phyloP scores from a whole-genome alignment of 2,329 filamentous ascomycete genomes.

The Ascochyta pisi region DNA sequence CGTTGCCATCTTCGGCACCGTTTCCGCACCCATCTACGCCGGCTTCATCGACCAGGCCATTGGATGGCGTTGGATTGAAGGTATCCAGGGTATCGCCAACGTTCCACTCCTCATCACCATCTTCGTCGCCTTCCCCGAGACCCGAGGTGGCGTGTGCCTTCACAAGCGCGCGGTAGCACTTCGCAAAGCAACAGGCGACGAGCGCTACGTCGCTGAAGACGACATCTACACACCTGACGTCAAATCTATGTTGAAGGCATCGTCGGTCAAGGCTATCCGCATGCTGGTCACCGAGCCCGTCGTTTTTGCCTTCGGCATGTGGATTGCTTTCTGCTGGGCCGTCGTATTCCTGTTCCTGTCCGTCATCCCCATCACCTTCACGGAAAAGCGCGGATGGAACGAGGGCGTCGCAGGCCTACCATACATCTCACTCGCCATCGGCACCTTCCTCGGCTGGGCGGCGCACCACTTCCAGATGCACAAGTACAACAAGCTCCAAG shows the following conservation, averaged over 20 bases:
- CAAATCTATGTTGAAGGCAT: slow-evolving; percentile 56
- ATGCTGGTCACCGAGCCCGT: slow-evolving; percentile 60
- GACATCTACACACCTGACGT: slow-evolving; percentile 60
- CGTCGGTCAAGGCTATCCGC: slow-evolving; percentile 60
- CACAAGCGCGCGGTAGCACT: slow-evolving; percentile 58
- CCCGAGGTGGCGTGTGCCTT: slow-evolving; percentile 56
- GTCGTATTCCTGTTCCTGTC: slow-evolving; percentile 62
- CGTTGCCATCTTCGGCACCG: slow-evolving; percentile 53
- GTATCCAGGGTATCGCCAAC: slow-evolving; percentile 60
- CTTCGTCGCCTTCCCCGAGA: slow-evolving; percentile 46
- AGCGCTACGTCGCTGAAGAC: slow-evolving; percentile 58
- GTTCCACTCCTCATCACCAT: slow-evolving; percentile 54
- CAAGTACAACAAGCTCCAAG: slow-evolving; percentile 55
- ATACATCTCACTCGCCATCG: slow-evolving; percentile 60
- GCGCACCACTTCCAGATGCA: slow-evolving; percentile 60
- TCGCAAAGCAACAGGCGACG: slow-evolving; percentile 56
- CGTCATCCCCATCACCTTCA: slow-evolving; percentile 48
- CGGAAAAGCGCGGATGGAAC: slow-evolving; percentile 60
- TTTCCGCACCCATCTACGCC: slow-evolving; percentile 61
- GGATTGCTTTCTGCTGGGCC: slow-evolving; percentile 62
- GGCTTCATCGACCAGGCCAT: slow-evolving; percentile 62
- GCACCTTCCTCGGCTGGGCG: slow-evolving; percentile 57
- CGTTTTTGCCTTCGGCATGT: slow-evolving; percentile 59
- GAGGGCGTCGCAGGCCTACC: slow-evolving; percentile 59
- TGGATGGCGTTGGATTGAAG: slow-evolving; percentile 63